Evolutionary conservation across 1,139 yeast species (phyloP), one percentile per base, ranked within the genome.

Genomic region (Zygosaccharomyces pseudobailii): DNA sequence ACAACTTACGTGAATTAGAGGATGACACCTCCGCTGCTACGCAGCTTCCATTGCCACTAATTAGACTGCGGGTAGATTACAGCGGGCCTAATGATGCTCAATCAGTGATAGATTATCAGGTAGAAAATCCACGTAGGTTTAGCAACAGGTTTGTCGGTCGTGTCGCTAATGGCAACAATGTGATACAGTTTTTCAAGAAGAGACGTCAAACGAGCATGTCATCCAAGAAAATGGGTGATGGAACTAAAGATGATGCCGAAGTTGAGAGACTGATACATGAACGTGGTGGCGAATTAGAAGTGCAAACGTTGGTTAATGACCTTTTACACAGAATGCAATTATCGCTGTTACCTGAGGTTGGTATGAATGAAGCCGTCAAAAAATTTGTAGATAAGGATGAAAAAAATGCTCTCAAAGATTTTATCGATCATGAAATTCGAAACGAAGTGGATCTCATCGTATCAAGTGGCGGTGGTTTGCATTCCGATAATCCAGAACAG

Each of bases 111-210:
- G 95, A 90, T 4, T 90, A 78, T 59, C 96, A 89, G 56, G 87
- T 92, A 33, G 98, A 90, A 58, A 90, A 92, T 59, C 87, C 96
- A 0, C 74, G 95, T 47, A 69, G 97, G 51, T 87, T 92, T 56
- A 88, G 97, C 4, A 88, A 90, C 59, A 71, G 87, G 57, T 94
- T 90, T 72, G 95, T 87, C 5, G 97, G 96, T 0, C 75, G 74
- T 53, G 95, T 92, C 3, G 98, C 98, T 9, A 92, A 92, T 63
- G 80, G 84, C 8, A 84, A 87, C 59, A 95, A 90, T 57, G 87
- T 90, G 7, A 79, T 92, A 2, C 83, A 80, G 43, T 85, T 86
- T 60, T 79, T 79, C 59, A 79, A 82, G 61, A 76, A 71, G 57
- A 71, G 65, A 45, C 60, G 13, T 58, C 55, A 17, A 47, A 51